phyloP scores from a whole-genome alignment of 1,139 yeast genomes.

The Blastobotrys elegans region DNA sequence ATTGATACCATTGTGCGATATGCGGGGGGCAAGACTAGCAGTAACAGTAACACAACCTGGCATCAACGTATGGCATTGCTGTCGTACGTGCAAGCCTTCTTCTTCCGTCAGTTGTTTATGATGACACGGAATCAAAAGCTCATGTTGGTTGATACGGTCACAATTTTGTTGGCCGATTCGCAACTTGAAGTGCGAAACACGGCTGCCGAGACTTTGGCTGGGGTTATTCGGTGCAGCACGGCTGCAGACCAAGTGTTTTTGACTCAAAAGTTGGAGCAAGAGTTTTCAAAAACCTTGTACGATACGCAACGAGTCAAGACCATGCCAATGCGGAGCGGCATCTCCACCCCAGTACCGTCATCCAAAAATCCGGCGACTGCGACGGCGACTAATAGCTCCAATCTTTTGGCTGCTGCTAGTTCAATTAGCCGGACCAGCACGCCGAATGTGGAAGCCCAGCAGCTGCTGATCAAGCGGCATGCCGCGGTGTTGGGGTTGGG shows the following conservation, averaged over 20 bases:
- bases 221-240: slow-evolving; percentile 75
- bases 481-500: slow-evolving; percentile 91
- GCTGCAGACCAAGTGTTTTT: slow-evolving; percentile 46
- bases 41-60: slow-evolving; percentile 42
- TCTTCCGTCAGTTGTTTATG: slow-evolving; percentile 62
- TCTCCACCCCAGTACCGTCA: not conserved
- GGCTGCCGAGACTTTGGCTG: slow-evolving; percentile 72
- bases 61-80: slow-evolving; percentile 67
- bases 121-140: slow-evolving; percentile 48
- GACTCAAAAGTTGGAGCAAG: slow-evolving; percentile 32
- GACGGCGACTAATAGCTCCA: not conserved
- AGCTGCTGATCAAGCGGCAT: slow-evolving; percentile 49
- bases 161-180: slow-evolving; percentile 53
- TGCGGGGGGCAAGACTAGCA: slow-evolving; percentile 32
- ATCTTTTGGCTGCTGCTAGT: not conserved
- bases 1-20: slow-evolving; percentile 49
- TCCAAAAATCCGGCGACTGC: not conserved
- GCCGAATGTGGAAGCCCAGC: slow-evolving; percentile 22
- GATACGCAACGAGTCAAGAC: slow-evolving; percentile 12
- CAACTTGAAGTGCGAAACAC: slow-evolving; percentile 71
- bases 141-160: slow-evolving; percentile 49
- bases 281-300: slow-evolving; percentile 16
- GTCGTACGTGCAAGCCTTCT: slow-evolving; percentile 68
- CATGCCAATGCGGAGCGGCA: slow-evolving; percentile 7
- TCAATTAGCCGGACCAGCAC: slow-evolving; percentile 4